phyloP scores from a whole-genome alignment of 805 yeast species.

The Candida boleticola region DNA sequence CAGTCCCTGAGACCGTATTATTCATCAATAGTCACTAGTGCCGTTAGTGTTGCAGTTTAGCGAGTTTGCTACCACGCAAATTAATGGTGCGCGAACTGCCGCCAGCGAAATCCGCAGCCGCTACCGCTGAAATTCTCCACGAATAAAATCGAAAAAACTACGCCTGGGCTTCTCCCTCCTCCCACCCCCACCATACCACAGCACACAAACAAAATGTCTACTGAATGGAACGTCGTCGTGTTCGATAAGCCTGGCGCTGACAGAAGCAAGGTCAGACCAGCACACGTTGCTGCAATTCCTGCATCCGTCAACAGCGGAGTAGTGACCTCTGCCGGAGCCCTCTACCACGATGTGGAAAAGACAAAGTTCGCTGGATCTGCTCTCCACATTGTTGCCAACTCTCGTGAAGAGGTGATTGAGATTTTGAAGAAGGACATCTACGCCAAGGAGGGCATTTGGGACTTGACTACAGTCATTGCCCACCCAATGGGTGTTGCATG shows the following conservation, averaged over 20 bases:
- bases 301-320: conserved; percentile 33
- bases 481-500: conserved; percentile 47
- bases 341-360: conserved; percentile 39
- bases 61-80: too few relatives aligned
- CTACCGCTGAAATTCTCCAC: too few relatives aligned
- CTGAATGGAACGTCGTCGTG: conserved; percentile 67
- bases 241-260: conserved; percentile 68
- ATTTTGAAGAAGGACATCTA: conserved; percentile 64
- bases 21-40: too few relatives aligned
- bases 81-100: too few relatives aligned
- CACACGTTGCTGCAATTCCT: conserved; percentile 40
- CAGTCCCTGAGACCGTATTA: too few relatives aligned
- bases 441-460: conserved; percentile 72
- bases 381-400: conserved; percentile 60
- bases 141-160: too few relatives aligned
- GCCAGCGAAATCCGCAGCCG: too few relatives aligned
- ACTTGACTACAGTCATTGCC: conserved; percentile 57
- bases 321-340: conserved; percentile 43
- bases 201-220: too few relatives aligned
- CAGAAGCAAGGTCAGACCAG: conserved; percentile 50
- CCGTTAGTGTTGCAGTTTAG: too few relatives aligned
- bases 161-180: too few relatives aligned
- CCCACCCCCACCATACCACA: too few relatives aligned
- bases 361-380: conserved; percentile 67
- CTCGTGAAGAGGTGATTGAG: conserved; percentile 63